phyloP scores from a whole-genome alignment of 805 yeast species.

The Cyberlindnera suaveolens region DNA sequence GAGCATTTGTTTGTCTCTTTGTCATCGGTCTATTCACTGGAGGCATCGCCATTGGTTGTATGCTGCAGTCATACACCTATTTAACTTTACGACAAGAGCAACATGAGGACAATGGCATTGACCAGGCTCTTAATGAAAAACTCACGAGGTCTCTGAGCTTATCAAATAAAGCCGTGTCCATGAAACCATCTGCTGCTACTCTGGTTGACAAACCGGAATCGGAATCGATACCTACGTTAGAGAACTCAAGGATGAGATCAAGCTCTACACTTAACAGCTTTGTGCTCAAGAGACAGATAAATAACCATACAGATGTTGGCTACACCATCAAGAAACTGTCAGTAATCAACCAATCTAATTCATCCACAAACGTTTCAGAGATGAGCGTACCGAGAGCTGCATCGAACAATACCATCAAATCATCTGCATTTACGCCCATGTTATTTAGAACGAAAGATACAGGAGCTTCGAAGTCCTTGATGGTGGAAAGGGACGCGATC shows the following conservation, averaged over 20 bases:
- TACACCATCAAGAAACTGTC: conserved; percentile 20
- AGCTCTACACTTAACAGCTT: not conserved
- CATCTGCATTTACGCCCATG: conserved; percentile 11
- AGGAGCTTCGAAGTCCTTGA: conserved; percentile 4
- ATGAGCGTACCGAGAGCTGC: not conserved
- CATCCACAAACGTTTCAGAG: conserved; percentile 9
- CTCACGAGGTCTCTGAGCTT: not conserved
- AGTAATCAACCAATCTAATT: conserved; percentile 18
- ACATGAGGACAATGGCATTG: not conserved
- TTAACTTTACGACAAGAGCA: no score
- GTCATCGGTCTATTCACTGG: conserved; percentile 6
- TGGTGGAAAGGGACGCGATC: conserved; percentile 21
- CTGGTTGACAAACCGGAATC: conserved; percentile 14
- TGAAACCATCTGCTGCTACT: conserved; percentile 24
- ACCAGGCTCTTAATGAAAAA: not conserved
- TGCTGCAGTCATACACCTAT: conserved; percentile 1
- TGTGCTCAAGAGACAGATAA: not conserved
- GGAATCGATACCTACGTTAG: not conserved
- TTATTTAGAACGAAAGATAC: conserved; percentile 4
- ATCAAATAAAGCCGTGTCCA: conserved; percentile 11
- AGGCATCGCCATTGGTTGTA: conserved; percentile 7
- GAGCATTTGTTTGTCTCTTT: conserved; percentile 8
- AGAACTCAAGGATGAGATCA: not conserved
- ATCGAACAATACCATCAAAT: not conserved
- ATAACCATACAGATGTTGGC: not conserved